A percentile compares a stretch with the other conserved stretches of the same genome.
These are phyloP conservation scores for Fallopia convolvulus DNA, from an alignment of 148 eudicot genomes.

Conservation along the genomic window DNA sequence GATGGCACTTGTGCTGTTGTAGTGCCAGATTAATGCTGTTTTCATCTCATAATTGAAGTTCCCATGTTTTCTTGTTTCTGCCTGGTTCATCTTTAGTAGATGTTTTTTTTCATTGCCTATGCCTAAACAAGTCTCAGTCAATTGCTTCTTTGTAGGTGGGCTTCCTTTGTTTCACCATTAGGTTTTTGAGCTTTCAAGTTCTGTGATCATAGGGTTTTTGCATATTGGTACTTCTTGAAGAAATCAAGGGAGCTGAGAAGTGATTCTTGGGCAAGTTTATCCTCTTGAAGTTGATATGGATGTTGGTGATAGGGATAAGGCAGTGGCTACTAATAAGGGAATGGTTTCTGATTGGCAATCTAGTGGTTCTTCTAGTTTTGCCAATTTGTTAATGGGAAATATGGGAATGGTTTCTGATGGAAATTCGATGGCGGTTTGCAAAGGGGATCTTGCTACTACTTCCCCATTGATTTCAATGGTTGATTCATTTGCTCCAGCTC, in stretches of 20 bases:
- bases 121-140: not conserved
- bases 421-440: constrained; percentile 22
- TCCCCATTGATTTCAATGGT: constrained; percentile 41
- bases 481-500: constrained; percentile 41
- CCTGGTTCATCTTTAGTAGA: not conserved
- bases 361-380: constrained; percentile 30
- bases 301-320: constrained; percentile 34
- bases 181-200: not conserved
- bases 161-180: constrained; percentile 2
- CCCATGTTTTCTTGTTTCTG: not conserved
- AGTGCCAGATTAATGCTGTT: not conserved
- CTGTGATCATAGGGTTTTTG: constrained; percentile 2
- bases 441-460: constrained; percentile 22
- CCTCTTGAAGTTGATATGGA: constrained; percentile 23
- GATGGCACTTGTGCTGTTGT: not conserved
- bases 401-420: constrained; percentile 33
- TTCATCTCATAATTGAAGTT: constrained; percentile 1
- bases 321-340: constrained; percentile 39
- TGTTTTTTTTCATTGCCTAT: not conserved
- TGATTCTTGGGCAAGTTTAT: not conserved
- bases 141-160: not conserved
- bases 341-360: constrained; percentile 62
- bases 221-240: not conserved
- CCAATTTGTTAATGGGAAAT: constrained; percentile 44
- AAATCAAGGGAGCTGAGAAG: not conserved